Evolutionary conservation across 768 basidiomycete species (phyloP).

Genomic region (Termitomyces sp.): DNA sequence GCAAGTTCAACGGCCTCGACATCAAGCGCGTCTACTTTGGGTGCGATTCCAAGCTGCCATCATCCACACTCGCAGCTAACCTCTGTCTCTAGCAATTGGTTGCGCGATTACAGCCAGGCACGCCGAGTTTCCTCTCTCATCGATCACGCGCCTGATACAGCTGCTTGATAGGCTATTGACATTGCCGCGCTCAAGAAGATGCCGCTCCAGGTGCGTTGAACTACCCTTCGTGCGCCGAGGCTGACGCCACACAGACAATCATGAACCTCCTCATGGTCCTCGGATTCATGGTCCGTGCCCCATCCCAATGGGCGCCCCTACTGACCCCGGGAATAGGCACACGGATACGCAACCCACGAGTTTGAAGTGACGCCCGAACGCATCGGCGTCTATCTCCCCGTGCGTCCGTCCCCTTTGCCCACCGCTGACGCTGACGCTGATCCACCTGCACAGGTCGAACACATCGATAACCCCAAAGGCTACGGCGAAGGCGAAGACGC

Average conservation of each 20-base stretch:
- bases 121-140: not conserved
- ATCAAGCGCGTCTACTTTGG: conserved; percentile 83
- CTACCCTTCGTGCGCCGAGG: not conserved
- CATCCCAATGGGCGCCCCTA: no score
- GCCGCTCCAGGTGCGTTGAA: conserved; percentile 56
- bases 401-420: no score
- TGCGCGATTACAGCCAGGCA: conserved; percentile 83
- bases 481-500: conserved; percentile 85
- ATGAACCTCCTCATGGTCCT: conserved; percentile 86
- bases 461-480: conserved; percentile 91
- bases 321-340: no score
- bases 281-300: conserved; percentile 78
- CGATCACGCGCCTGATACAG: not conserved
- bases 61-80: not conserved
- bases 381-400: conserved; percentile 81
- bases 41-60: conserved; percentile 27
- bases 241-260: conserved; percentile 55
- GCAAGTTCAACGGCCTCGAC: conserved; percentile 75
- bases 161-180: conserved; percentile 69
- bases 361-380: conserved; percentile 84
- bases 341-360: conserved; percentile 77
- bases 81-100: conserved; percentile 60
- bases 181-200: conserved; percentile 74
- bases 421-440: no score
- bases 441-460: no score